Base-by-base conservation (phyloP, 2,329 filamentous ascomycete species). In the Cylindrodendrum hubeiense region DNA sequence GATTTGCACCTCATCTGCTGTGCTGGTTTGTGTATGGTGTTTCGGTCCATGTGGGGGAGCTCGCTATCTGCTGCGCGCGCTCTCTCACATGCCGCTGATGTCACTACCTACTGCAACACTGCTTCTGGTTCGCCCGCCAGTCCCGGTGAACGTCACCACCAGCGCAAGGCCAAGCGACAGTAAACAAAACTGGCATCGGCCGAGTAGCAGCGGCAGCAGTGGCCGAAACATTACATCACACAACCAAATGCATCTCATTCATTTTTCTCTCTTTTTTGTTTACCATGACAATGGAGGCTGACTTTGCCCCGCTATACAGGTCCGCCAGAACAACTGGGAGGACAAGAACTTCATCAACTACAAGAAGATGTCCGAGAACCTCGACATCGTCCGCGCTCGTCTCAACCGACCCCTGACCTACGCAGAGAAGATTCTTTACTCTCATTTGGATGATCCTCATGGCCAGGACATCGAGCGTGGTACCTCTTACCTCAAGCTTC, bases 391-490 rank as follows among this genome's bases (percentile, higher is more conserved):
- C 75, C 93, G 96, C 79, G 82, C 86, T 76, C 91, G 96, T 78
- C 89, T 99, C 73, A 97, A 97, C 86, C 91, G 93, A 75, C 96
- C 96, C 74, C 90, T 99, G 76, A 96, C 94, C 75, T 97, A 91
- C 81, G 93, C 94, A 80, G 96, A 99, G 89, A 99, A 99, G 90
- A 95, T 99, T 78, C 89, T 98, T 76, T 99, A 99, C 89, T 98
- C 95, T 68, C 96, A 99, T 84, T 87, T 99, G 81, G 96, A 98
- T 84, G 94, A 99, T 82, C 96, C 96, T 60, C 93, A 98, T 78
- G 91, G 90, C 75, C 95, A 98, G 83, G 95, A 98, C 54, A 97
- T 99, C 76, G 90, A 98, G 90, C 94, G 96, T 81, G 96, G 96
- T 78, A 90, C 89, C 76, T 98, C 95, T 66, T 98, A 99, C 85